Conservation (phyloP, 228 moss, liverwort and hornwort genomes). For the Sphagnum fallax region DNA sequence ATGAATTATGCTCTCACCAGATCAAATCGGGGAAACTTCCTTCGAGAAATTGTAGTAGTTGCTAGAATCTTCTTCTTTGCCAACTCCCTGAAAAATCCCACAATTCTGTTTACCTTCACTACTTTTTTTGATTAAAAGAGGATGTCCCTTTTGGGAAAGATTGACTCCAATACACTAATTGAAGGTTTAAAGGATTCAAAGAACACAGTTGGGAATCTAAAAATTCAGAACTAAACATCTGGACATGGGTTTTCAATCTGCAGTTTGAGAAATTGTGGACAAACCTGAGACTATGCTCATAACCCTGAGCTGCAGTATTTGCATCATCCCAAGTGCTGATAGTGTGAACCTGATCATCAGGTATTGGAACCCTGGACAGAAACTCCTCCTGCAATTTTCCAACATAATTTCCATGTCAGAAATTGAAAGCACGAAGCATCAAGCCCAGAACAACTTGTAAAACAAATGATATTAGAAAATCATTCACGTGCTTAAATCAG, state of each 20-base stretch:
- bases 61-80: constrained; percentile 41
- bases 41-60: constrained; percentile 22
- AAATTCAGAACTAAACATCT: too few relatives aligned
- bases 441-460: too few relatives aligned
- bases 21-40: constrained; percentile 50
- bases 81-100: constrained; percentile 23
- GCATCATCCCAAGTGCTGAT: constrained; percentile 47
- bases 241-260: too few relatives aligned
- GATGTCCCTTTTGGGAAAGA: too few relatives aligned
- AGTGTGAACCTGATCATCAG: constrained; percentile 36
- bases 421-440: background rate
- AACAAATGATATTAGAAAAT: too few relatives aligned
- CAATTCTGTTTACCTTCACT: background rate
- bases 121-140: too few relatives aligned
- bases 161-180: too few relatives aligned
- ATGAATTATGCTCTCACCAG: constrained; percentile 26
- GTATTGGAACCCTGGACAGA: constrained; percentile 54
- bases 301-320: constrained; percentile 43
- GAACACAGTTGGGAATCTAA: too few relatives aligned
- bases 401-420: background rate
- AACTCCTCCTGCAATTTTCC: constrained; percentile 33
- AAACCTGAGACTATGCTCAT: constrained; percentile 43
- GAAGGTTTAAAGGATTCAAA: too few relatives aligned
- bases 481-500: too few relatives aligned
- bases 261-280: background rate